Evolutionary conservation across 495 filamentous ascomycete species (phyloP).

Genomic region (Pseudomonodictys pantanalensis): DNA sequence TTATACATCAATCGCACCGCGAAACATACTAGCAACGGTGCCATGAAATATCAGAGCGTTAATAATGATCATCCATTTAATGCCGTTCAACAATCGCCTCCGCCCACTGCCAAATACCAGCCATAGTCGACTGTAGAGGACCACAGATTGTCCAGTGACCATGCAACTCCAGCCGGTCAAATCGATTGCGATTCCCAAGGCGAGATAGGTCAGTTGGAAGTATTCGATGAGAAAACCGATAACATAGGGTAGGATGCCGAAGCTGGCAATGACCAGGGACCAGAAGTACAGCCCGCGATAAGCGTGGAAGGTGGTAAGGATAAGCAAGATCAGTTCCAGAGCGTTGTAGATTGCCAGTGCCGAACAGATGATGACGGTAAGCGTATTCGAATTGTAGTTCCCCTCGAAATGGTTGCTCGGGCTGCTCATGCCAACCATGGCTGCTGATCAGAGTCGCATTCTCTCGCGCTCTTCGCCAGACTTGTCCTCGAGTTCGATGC

Average conservation of each 20-base stretch:
- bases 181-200: conserved; percentile 21
- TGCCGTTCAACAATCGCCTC: conserved; percentile 4
- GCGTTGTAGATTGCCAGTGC: conserved; percentile 29
- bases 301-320: conserved; percentile 32
- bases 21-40: conserved; percentile 12
- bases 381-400: conserved; percentile 10
- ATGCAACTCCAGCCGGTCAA: conserved; percentile 29
- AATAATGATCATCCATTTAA: conserved; percentile 34
- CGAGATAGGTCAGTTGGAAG: conserved; percentile 8
- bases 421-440: conserved; percentile 9
- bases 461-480: not conserved
- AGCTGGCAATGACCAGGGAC: conserved; percentile 27
- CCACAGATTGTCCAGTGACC: conserved; percentile 36
- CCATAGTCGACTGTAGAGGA: conserved; percentile 33
- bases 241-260: conserved; percentile 30
- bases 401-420: conserved; percentile 14
- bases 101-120: conserved; percentile 18
- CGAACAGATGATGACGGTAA: conserved; percentile 21
- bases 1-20: not conserved
- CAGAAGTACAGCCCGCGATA: conserved; percentile 34
- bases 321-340: conserved; percentile 25
- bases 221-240: conserved; percentile 27
- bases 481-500: not conserved
- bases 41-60: conserved; percentile 28
- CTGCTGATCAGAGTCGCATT: not conserved